Evolutionary conservation across 2,329 filamentous ascomycete genomes (phyloP), one percentile per base, ranked within the genome.

Genomic region (Pleoardoris graminearum): DNA sequence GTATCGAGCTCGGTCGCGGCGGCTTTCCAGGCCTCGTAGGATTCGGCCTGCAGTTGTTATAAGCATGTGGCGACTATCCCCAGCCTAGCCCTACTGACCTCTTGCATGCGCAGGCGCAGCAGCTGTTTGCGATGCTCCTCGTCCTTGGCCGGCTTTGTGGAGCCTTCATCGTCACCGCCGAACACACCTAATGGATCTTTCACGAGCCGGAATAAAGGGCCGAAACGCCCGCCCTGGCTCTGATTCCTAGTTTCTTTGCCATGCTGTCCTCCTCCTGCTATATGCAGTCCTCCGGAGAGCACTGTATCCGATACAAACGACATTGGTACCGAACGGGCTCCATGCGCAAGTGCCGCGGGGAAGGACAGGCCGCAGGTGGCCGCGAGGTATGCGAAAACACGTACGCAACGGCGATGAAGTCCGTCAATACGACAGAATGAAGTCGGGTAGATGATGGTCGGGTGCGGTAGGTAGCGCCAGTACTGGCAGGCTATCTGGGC

Each of bases 1-100:
- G 80, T 71, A 68, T 97, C 92, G 37, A 97, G 82, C 66, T 92
- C 87, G 37, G 80, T 80, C 2, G 92, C 92, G 8, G 89, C 88
- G 14, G 77, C 77, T 60, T 86, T 82, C 91, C 92, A 97, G 67
- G 91, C 85, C 44, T 81, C 76, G 61, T 86, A 82, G 1, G 83
- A 83, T 53, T 84, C 81, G 55, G 90, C 89, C 85, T 90, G 60
- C 50, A 37, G 32, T 23, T 44, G 43, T 3, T 16, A 47, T 71
- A 59, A 69, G 65, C 59, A 68, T 62, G 62, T 64, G 16, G n/a
- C 14, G 16, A 17, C 7, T 3, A 17, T 16, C 10, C 33, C 14
- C 7, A 36, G 41, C 50, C 35, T 25, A 47, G 37, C 2, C 3
- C 8, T 23, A 77, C 82, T 69, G 72, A 87, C 87, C 74, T 85